Conservation (phyloP, 768 basidiomycete genomes). For the Leccinum incarnatum region DNA sequence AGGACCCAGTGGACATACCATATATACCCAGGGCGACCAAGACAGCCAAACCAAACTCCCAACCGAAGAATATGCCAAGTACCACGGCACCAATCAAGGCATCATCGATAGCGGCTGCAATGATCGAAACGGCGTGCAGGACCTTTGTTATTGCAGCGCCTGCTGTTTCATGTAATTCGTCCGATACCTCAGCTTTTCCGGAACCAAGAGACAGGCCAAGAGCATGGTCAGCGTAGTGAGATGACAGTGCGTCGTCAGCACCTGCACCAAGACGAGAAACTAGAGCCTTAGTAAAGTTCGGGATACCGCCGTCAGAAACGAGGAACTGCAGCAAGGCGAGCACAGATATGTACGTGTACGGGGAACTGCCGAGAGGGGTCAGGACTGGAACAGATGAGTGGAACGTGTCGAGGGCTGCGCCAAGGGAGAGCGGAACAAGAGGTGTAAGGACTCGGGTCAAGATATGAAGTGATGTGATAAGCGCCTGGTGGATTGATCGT, state of each 20-base stretch:
- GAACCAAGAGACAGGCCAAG: slow-evolving; percentile 84
- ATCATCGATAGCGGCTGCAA: slow-evolving; percentile 83
- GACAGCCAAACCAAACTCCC: slow-evolving; percentile 63
- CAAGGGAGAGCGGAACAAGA: slow-evolving; percentile 67
- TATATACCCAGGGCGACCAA: slow-evolving; percentile 74
- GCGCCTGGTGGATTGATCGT: slow-evolving; percentile 36
- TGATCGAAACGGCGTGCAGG: slow-evolving; percentile 43
- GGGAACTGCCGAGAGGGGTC: slow-evolving; percentile 37
- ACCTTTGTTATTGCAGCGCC: slow-evolving; percentile 15
- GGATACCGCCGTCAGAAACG: slow-evolving; percentile 72
- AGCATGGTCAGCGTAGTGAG: slow-evolving; percentile 79
- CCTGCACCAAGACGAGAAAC: slow-evolving; percentile 92
- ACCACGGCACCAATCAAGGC: slow-evolving; percentile 66
- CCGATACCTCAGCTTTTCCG: slow-evolving; percentile 77
- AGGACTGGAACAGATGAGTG: slow-evolving; percentile 19
- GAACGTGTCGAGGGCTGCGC: slow-evolving; percentile 34
- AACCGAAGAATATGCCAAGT: slow-evolving; percentile 63
- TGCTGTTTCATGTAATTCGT: slow-evolving; percentile 37
- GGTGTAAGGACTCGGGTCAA: slow-evolving; percentile 77
- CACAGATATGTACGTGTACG: slow-evolving; percentile 66
- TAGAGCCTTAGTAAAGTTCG: slow-evolving; percentile 64
- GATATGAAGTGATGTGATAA: slow-evolving; percentile 70
- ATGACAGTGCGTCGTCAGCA: slow-evolving; percentile 61
- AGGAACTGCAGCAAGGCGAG: slow-evolving; percentile 74
- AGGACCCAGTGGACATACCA: slow-evolving; percentile 39